phyloP scores from a whole-genome alignment of 495 filamentous ascomycete genomes.

The Cercophora newfieldiana region DNA sequence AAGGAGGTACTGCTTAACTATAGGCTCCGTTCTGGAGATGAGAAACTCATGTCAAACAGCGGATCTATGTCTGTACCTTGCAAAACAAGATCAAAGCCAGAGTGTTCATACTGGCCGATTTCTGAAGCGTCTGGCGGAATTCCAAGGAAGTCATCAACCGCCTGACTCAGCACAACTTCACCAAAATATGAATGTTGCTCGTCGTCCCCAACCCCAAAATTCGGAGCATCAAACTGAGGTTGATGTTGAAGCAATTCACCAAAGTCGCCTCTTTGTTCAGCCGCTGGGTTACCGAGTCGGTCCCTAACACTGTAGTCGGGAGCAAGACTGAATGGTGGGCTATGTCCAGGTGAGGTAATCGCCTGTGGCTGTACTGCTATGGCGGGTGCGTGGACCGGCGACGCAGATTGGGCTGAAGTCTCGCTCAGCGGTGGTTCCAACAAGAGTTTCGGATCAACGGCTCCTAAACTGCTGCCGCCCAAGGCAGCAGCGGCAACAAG shows the following conservation, averaged over 20 bases:
- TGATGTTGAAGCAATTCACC: neutral
- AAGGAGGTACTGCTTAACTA: slow-evolving; percentile 3
- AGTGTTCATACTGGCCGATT: neutral
- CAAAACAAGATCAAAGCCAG: neutral
- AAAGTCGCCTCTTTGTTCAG: neutral
- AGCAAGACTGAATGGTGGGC: neutral
- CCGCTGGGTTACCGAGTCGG: slow-evolving; percentile 7
- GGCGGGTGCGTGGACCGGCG: neutral
- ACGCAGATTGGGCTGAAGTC: slow-evolving; percentile 2
- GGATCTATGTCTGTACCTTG: slow-evolving; percentile 1
- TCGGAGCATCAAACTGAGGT: slow-evolving; percentile 3
- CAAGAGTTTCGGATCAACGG: neutral
- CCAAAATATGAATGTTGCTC: slow-evolving; percentile 2
- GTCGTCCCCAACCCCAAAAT: slow-evolving; percentile 1
- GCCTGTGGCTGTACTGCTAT: neutral
- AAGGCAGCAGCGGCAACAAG: slow-evolving; percentile 3
- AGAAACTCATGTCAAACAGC: neutral
- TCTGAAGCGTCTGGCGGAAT: neutral
- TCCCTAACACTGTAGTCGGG: neutral
- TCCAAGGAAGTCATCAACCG: slow-evolving; percentile 4
- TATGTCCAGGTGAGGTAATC: slow-evolving; percentile 6
- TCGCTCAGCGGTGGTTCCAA: neutral
- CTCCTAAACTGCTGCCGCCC: slow-evolving; percentile 1
- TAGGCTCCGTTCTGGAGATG: slow-evolving; percentile 1
- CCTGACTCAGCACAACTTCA: slow-evolving; percentile 3